Conservation (phyloP, 352 stramenopile species). For the Pelagophyceae sp. region DNA sequence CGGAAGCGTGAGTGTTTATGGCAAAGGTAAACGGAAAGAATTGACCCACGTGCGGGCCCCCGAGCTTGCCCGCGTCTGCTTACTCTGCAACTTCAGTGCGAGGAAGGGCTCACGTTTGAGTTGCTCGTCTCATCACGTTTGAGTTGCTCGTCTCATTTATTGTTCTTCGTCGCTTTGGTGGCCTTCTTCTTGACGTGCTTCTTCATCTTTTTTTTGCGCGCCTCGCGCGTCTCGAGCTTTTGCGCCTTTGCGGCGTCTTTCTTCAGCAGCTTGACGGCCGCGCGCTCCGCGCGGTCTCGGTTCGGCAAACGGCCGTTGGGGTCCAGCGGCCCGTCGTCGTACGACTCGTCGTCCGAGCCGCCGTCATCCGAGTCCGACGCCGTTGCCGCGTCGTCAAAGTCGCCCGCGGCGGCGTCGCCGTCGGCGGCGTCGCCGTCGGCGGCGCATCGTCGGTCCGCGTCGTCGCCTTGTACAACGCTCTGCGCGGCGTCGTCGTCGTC, state of each 20-base stretch:
- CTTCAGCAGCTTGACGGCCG: slow-evolving; percentile 62
- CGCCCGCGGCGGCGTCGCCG: slow-evolving; percentile 37
- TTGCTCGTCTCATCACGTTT: no score
- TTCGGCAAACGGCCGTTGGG: slow-evolving; percentile 46
- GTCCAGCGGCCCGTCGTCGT: slow-evolving; percentile 35
- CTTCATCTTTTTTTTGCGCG: slow-evolving; percentile 91
- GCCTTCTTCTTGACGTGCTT: slow-evolving; percentile 98
- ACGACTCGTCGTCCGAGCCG: slow-evolving; percentile 32
- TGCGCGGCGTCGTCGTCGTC: slow-evolving; percentile 51
- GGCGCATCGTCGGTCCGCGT: slow-evolving; percentile 44
- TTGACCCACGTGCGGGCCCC: no score
- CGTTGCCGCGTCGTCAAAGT: slow-evolving; percentile 65
- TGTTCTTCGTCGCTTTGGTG: slow-evolving; percentile 85
- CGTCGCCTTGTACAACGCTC: slow-evolving; percentile 38
- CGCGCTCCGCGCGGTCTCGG: slow-evolving; percentile 55
- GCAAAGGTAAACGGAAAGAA: no score
- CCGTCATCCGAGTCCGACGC: not conserved
- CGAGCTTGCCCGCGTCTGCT: no score
- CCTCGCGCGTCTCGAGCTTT: slow-evolving; percentile 82
- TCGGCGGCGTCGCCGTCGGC: slow-evolving; percentile 44
- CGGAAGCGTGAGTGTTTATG: no score
- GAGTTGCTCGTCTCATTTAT: slow-evolving; percentile 41
- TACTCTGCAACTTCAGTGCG: no score
- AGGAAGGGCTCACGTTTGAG: no score
- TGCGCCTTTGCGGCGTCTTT: slow-evolving; percentile 90